These are phyloP conservation scores for Bifiguratus adelaidae DNA, from an alignment of 192 early-diverging fungal species.

Conservation along the genomic window DNA sequence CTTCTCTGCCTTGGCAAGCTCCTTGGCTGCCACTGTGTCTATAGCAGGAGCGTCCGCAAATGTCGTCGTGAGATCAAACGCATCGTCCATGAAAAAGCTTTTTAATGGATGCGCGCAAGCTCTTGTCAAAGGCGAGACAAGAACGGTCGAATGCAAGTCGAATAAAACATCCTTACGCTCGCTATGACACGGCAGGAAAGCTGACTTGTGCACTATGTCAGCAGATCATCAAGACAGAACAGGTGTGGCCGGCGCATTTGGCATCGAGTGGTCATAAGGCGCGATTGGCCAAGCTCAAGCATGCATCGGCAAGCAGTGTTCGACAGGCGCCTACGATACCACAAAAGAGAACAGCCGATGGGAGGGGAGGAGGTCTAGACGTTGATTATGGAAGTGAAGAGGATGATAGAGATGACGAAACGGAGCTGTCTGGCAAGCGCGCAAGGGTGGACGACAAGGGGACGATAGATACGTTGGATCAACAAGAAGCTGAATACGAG, in stretches of 20 bases:
- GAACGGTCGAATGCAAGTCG: conserved; percentile 13
- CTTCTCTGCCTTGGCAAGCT: conserved; percentile 5
- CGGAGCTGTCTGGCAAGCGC: background rate
- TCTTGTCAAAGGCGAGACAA: conserved; percentile 15
- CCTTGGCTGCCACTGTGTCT: background rate
- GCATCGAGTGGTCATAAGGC: conserved; percentile 29
- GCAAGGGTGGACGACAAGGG: too few relatives aligned
- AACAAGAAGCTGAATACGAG: conserved; percentile 3
- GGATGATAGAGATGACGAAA: conserved; percentile 15
- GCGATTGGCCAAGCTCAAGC: conserved; percentile 25
- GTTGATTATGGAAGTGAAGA: conserved; percentile 12
- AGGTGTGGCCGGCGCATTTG: conserved; percentile 34
- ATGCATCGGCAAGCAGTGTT: too few relatives aligned
- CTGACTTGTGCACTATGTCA: conserved; percentile 32
- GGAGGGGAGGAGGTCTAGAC: conserved; percentile 8
- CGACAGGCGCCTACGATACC: conserved; percentile 15
- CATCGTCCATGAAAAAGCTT: too few relatives aligned
- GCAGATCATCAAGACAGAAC: conserved; percentile 23
- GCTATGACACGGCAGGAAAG: conserved; percentile 31
- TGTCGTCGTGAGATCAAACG: conserved; percentile 4
- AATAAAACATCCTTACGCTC: conserved; percentile 33
- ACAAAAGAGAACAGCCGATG: conserved; percentile 11
- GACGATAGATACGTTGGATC: too few relatives aligned
- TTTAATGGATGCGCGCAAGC: conserved; percentile 17
- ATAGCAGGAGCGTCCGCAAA: conserved; percentile 9